A percentile compares a stretch with the other conserved stretches of the same genome.
phyloP scores from a whole-genome alignment of 495 filamentous ascomycete species.

The Penicillium odoratum region DNA sequence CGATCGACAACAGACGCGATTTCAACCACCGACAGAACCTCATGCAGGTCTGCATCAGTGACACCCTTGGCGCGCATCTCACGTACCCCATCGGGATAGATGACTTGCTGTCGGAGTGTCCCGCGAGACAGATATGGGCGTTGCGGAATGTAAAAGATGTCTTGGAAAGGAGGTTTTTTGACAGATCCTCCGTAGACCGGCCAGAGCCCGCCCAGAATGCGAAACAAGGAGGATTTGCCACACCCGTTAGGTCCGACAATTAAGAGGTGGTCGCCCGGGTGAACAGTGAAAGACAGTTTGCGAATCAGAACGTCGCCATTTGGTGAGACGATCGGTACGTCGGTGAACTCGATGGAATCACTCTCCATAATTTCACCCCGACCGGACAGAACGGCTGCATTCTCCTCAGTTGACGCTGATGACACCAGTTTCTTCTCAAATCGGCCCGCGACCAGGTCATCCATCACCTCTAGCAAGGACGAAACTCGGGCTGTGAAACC shows the following conservation, averaged over 20 bases:
- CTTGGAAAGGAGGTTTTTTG: constrained; percentile 79
- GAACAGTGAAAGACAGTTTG: constrained; percentile 81
- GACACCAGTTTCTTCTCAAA: constrained; percentile 97
- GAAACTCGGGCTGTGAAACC: constrained; percentile 92
- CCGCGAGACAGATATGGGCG: constrained; percentile 90
- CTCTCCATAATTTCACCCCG: constrained; percentile 78
- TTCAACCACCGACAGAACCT: constrained; percentile 74
- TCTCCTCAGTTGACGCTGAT: constrained; percentile 73
- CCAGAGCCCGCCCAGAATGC: constrained; percentile 95
- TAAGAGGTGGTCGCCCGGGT: constrained; percentile 83
- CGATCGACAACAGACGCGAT: constrained; percentile 83
- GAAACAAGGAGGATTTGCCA: constrained; percentile 92
- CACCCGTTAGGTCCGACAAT: constrained; percentile 97
- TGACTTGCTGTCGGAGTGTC: constrained; percentile 89
- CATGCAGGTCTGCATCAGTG: constrained; percentile 76
- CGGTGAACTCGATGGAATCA: constrained; percentile 77
- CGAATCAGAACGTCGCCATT: constrained; percentile 90
- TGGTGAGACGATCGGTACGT: constrained; percentile 96
- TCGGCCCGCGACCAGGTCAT: constrained; percentile 81
- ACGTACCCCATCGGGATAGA: constrained; percentile 86
- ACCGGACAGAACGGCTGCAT: constrained; percentile 74
- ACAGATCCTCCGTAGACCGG: constrained; percentile 97
- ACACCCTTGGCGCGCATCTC: constrained; percentile 84
- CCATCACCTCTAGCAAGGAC: constrained; percentile 87
- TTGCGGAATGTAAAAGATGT: constrained; percentile 98